These are phyloP conservation scores for Rosa chinensis DNA, from an alignment of 306 rosid species.

Conservation along the genomic window DNA sequence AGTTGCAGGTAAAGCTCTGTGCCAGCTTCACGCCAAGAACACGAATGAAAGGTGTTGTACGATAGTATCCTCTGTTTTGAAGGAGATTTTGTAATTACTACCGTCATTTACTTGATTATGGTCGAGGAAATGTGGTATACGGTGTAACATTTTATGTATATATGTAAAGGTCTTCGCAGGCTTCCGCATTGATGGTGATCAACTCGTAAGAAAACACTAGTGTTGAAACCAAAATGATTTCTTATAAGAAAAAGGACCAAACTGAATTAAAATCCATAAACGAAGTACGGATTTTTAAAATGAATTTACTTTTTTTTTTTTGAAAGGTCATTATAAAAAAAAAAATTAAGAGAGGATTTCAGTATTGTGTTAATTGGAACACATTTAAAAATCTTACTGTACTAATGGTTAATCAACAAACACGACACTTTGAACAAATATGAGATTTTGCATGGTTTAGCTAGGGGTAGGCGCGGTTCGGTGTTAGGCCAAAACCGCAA, in stretches of 20 bases:
- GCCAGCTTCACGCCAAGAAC: neutral
- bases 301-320: too few species aligned
- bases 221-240: neutral
- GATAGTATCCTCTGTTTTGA: neutral
- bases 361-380: too few species aligned
- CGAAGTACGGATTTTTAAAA: neutral
- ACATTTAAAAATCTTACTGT: too few species aligned
- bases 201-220: neutral
- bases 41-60: neutral
- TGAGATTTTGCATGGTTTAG: too few species aligned
- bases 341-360: too few species aligned
- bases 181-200: neutral
- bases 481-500: too few species aligned
- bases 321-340: too few species aligned
- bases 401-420: too few species aligned
- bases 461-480: too few species aligned
- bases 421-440: too few species aligned
- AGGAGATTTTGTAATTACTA: neutral
- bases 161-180: neutral
- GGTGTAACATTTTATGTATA: neutral
- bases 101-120: neutral
- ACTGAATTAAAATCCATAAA: neutral
- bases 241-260: neutral
- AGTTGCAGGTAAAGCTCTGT: slow-evolving; percentile 6
- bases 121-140: neutral